Evolutionary conservation across 495 filamentous ascomycete genomes (phyloP), one percentile per base, ranked within the genome.

Genomic region (Articulospora tetracladia): DNA sequence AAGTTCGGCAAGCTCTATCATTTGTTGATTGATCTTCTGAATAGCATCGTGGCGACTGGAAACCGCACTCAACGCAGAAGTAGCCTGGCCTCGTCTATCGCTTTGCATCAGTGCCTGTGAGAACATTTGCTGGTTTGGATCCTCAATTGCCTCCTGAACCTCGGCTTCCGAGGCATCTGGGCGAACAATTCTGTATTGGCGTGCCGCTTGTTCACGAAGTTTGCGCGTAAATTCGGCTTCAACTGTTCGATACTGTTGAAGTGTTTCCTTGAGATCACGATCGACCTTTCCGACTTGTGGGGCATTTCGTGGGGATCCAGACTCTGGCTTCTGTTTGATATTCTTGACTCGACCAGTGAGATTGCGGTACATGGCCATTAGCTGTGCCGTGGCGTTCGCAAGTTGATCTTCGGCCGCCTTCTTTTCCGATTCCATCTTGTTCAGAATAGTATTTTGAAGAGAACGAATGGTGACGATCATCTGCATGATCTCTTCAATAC

Each of bases 141-240:
- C 85, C 62, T 90, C 83, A 7, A 91, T 86, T 47, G 88, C 91
- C 59, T 87, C 82, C 41, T 84, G 81, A 47, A 97, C 80, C 70
- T 98, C 91, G 55, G 81, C 83, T 26, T 95, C 92, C 57, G 82
- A 84, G 8, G 91, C 90, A 59, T 97, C 86, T 19, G 93, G 92
- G 64, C 84, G 82, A 62, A 94, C 92, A 69, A 97, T 96, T 59
- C 89, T 83, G 72, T 93, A 94, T 66, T 96, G 92, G 53, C 94
- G 84, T 60, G 86, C 89, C 73, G 92, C 87, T 71, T 94, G 91
- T 41, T 87, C 87, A 60, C 86, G 78, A n/a, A 91, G 78, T 63
- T 86, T 84, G 71, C 88, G 85, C 64, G 86, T 82, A 78, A 90
- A 96, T 30, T 85, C 80, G 1, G 79, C 78, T 72, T 97, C 93